Evolutionary conservation across 1,284 basidiomycete species (phyloP), one percentile per base, ranked within the genome.

Genomic region (Agroathelia rolfsii): DNA sequence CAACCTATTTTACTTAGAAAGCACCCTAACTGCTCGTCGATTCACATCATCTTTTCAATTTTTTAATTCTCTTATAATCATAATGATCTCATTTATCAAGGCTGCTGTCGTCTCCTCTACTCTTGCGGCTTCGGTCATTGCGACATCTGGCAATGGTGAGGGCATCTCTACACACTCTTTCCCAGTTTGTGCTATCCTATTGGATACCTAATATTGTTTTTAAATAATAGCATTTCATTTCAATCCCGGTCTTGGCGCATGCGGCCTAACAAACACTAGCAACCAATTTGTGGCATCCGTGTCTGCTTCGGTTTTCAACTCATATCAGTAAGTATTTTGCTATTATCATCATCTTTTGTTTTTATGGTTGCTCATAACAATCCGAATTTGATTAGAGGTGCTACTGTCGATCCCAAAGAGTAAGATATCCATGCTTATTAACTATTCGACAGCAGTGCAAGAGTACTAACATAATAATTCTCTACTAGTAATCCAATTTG

Each of bases 161-260:
- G n/a, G n/a, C n/a, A n/a, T n/a, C n/a, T n/a, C n/a, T n/a, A n/a
- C n/a, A n/a, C n/a, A n/a, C n/a, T n/a, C n/a, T n/a, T n/a, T n/a
- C n/a, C n/a, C n/a, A n/a, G n/a, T n/a, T n/a, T n/a, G n/a, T n/a
- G n/a, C n/a, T n/a, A n/a, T n/a, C n/a, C n/a, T n/a, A n/a, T n/a
- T n/a, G n/a, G n/a, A n/a, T n/a, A n/a, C n/a, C n/a, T n/a, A n/a
- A n/a, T n/a, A n/a, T n/a, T n/a, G n/a, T n/a, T n/a, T n/a, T n/a
- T n/a, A n/a, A n/a, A n/a, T n/a, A n/a, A n/a, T n/a, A 61, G 57
- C 58, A 23, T 61, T 59, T 47, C 42, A 45, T 30, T 65, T 59
- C 41, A 44, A 35, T 3, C 56, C 59, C 11, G 61, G 54, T 11
- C 46, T 61, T 21, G 64, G 64, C 13, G 63, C 65, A 1, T 68